Percentiles rank a stretch among this genome's conserved stretches.
Evolutionary conservation across 1,139 yeast genomes (phyloP).

Genomic region (Scheffersomyces titani): DNA sequence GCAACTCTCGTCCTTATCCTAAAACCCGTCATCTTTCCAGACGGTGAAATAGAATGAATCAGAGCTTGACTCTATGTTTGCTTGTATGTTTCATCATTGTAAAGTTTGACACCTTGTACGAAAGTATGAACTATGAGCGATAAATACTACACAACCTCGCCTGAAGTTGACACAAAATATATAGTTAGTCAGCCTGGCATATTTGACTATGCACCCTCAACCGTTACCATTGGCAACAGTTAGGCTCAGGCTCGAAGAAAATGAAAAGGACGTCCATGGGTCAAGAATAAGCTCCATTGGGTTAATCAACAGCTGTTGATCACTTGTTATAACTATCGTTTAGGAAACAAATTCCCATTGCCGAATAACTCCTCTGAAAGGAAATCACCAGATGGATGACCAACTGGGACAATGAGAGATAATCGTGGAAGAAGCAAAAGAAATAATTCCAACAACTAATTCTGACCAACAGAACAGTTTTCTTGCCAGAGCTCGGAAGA

Average conservation of each 20-base stretch:
- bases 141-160: slow-evolving; percentile 25
- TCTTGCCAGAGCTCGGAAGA: slow-evolving; percentile 16
- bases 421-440: neutral
- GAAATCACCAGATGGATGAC: slow-evolving; percentile 5
- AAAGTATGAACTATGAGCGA: slow-evolving; percentile 10
- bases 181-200: slow-evolving; percentile 53
- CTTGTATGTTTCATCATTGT: slow-evolving; percentile 72
- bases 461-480: neutral
- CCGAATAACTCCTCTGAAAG: slow-evolving; percentile 38
- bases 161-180: slow-evolving; percentile 17
- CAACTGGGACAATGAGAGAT: neutral
- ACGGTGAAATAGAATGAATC: slow-evolving; percentile 42
- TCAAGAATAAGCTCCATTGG: slow-evolving; percentile 92
- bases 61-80: slow-evolving; percentile 95
- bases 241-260: slow-evolving; percentile 31
- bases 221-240: slow-evolving; percentile 4
- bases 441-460: neutral
- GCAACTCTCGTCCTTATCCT: slow-evolving; percentile 46
- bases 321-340: slow-evolving; percentile 86
- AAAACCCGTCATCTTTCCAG: slow-evolving; percentile 50
- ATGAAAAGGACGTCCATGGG: slow-evolving; percentile 52
- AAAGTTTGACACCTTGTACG: slow-evolving; percentile 9
- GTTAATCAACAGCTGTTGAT: slow-evolving; percentile 46
- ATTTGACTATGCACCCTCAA: slow-evolving; percentile 63
- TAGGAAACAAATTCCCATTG: slow-evolving; percentile 59